phyloP scores from a whole-genome alignment of 805 yeast species.

The Scheffersomyces ergatensis region DNA sequence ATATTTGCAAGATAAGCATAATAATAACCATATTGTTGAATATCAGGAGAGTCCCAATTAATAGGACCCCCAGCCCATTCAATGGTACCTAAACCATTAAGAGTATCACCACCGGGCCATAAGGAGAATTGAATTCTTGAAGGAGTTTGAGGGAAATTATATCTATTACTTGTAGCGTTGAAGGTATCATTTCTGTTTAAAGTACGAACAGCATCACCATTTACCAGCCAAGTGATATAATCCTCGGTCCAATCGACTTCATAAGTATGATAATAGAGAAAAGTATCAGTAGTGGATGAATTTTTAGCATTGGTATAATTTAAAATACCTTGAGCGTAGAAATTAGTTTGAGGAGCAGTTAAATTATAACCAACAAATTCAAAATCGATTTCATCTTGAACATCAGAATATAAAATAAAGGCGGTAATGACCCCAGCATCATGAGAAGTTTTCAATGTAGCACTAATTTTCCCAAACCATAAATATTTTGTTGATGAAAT shows the following conservation, averaged over 20 bases:
- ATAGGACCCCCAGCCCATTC: conserved; percentile 89
- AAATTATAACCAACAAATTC: conserved; percentile 82
- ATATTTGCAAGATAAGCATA: conserved; percentile 63
- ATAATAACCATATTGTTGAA: conserved; percentile 75
- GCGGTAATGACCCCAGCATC: conserved; percentile 81
- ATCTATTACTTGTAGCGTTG: conserved; percentile 57
- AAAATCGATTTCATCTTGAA: conserved; percentile 86
- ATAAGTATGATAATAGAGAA: conserved; percentile 68
- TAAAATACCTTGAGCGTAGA: conserved; percentile 70
- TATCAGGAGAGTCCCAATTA: conserved; percentile 78
- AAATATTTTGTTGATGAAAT: conserved; percentile 73
- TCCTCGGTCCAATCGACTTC: conserved; percentile 83
- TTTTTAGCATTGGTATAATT: conserved; percentile 61
- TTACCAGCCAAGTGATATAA: conserved; percentile 64
- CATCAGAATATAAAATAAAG: conserved; percentile 75
- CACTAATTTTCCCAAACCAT: conserved; percentile 84
- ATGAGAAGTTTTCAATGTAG: conserved; percentile 70
- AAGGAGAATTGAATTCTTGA: conserved; percentile 67
- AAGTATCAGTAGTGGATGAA: conserved; percentile 50
- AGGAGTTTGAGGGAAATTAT: conserved; percentile 71
- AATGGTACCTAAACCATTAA: conserved; percentile 59
- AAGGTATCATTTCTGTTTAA: conserved; percentile 58
- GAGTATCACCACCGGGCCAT: conserved; percentile 73
- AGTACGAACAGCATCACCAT: conserved; percentile 67
- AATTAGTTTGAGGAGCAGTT: conserved; percentile 70